These are phyloP conservation scores for Psilocybe azurescens DNA, from an alignment of 768 basidiomycete genomes.

Conservation along the genomic window DNA sequence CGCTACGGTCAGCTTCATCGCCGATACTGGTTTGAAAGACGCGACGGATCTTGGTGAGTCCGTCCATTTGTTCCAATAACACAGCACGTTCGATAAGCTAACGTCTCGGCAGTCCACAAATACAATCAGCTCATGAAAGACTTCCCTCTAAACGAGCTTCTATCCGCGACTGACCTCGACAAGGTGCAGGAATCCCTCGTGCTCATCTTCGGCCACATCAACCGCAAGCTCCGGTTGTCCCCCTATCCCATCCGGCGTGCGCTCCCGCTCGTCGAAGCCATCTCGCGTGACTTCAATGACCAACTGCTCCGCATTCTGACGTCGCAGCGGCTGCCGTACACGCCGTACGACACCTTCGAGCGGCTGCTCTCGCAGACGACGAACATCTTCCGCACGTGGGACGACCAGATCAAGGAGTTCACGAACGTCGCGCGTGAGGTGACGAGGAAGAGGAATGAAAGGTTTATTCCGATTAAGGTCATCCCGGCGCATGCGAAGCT, in stretches of 20 bases:
- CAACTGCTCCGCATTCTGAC: slow-evolving; percentile 90
- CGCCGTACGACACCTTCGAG: slow-evolving; percentile 95
- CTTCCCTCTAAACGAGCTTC: slow-evolving; percentile 94
- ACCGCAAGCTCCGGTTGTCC: slow-evolving; percentile 93
- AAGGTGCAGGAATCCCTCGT: slow-evolving; percentile 91
- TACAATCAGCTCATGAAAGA: slow-evolving; percentile 99
- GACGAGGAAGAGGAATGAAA: slow-evolving; percentile 85
- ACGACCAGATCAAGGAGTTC: slow-evolving; percentile 90
- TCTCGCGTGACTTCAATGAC: slow-evolving; percentile 97
- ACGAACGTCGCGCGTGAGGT: slow-evolving; percentile 93
- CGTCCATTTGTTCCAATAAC: neutral
- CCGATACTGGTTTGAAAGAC: slow-evolving; percentile 96
- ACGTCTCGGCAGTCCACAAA: slow-evolving; percentile 75
- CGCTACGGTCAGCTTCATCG: slow-evolving; percentile 96
- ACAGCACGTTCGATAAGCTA: slow-evolving; percentile 4
- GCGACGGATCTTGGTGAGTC: slow-evolving; percentile 83
- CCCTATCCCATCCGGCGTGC: slow-evolving; percentile 97
- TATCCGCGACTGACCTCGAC: slow-evolving; percentile 95
- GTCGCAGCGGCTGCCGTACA: slow-evolving; percentile 90
- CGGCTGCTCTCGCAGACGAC: slow-evolving; percentile 77
- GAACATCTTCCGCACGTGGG: slow-evolving; percentile 86
- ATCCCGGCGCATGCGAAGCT: slow-evolving; percentile 88
- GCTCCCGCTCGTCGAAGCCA: slow-evolving; percentile 96
- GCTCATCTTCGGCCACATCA: slow-evolving; percentile 92
- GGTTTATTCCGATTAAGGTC: slow-evolving; percentile 97